These are phyloP conservation scores for Trichosporon coremiiforme DNA, from an alignment of 1,284 basidiomycete genomes.

Conservation along the genomic window DNA sequence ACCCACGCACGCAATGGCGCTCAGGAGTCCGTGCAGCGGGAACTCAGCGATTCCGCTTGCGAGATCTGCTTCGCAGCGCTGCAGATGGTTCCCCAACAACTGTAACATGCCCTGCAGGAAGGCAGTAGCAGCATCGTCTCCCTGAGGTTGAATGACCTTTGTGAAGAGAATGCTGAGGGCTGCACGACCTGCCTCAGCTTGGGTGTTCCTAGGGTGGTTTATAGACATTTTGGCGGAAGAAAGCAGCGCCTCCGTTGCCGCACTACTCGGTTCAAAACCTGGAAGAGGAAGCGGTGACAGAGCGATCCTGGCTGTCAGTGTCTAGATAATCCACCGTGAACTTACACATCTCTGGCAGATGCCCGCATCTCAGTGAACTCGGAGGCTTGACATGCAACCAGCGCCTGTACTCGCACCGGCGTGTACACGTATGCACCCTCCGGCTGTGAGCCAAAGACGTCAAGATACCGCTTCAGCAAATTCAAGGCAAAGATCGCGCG, in stretches of 20 bases:
- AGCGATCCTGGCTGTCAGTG: constrained; percentile 38
- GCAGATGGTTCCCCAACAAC: constrained; percentile 40
- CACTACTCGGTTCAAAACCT: constrained; percentile 40
- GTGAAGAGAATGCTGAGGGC: constrained; percentile 48
- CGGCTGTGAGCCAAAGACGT: constrained; percentile 35
- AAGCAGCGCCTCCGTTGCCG: constrained; percentile 31
- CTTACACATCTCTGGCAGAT: constrained; percentile 47
- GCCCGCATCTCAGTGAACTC: constrained; percentile 51
- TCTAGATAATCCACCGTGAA: background rate
- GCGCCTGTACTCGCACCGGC: constrained; percentile 37
- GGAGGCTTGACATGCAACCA: constrained; percentile 51
- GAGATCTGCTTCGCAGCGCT: constrained; percentile 40
- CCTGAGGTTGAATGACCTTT: constrained; percentile 33
- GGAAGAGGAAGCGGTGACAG: constrained; percentile 43
- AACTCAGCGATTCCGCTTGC: constrained; percentile 42
- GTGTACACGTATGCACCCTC: constrained; percentile 37
- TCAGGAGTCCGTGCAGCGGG: constrained; percentile 51
- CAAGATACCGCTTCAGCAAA: constrained; percentile 39
- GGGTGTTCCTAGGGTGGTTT: constrained; percentile 49
- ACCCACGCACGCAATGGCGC: constrained; percentile 43
- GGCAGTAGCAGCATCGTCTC: constrained; percentile 24
- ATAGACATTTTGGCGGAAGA: constrained; percentile 40
- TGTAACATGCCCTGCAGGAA: constrained; percentile 40
- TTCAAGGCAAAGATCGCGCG: constrained; percentile 41
- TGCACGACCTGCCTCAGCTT: constrained; percentile 55